Evolutionary conservation across 306 rosid genomes (phyloP), one percentile per base, ranked within the genome.

Genomic region (Cucumis hystrix): DNA sequence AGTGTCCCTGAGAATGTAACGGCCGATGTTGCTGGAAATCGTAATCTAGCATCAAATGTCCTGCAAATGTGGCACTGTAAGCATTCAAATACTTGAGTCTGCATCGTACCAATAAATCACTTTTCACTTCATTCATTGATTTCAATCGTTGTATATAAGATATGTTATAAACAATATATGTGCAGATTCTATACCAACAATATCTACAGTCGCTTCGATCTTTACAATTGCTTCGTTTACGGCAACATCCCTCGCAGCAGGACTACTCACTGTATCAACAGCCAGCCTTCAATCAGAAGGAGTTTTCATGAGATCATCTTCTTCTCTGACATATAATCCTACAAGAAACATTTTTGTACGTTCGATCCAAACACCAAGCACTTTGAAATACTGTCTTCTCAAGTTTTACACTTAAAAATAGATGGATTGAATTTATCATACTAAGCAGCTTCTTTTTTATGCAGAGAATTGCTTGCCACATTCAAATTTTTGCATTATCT

Each of bases 31-130:
- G 87, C 97, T 52, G 98, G 97, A 79, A 94, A 94, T 85, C 84
- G 79, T 85, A 94, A 94, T 83, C 85, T 90, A 35, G 88, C 95
- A 76, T 94, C 98, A 79, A 91, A 91, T 89, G 88, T 89, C 86
- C 91, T 94, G 74, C 87, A 82, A 87, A 91, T 94, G 87, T 86
- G 87, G 87, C 98, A 89, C 80, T 94, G 98, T 94, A 91, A 94
- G 88, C 89, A 66, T 73, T 77, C 64, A 55, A 57, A 1, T 57
- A 20, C 69, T 74, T 56, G 10, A 17, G 30, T 74, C 25, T 33
- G 43, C 51, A 45, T 70, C 41, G 23, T 9, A 70, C 3, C 8
- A 12, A 70, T 15, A 45, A 47, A 47, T 70, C 6, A 10, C 17
- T 54, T 51, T 30, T 52, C 15, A 18, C 17, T 52, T 33, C 28